phyloP scores from a whole-genome alignment of 1,139 yeast species.

The Debaryomycetaceae sp. region DNA sequence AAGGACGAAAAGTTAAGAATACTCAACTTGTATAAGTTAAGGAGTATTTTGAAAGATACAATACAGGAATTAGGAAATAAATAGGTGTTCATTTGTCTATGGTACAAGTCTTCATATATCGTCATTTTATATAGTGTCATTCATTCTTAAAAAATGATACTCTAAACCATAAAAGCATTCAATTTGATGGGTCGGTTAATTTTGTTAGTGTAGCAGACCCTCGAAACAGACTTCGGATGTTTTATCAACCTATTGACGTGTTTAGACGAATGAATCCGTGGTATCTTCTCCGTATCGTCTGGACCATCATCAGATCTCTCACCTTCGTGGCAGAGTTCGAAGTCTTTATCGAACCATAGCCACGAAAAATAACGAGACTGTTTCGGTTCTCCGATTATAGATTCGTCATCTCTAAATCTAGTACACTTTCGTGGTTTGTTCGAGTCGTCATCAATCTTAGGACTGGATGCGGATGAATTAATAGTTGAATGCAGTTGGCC shows the following conservation, averaged over 20 bases:
- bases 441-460: background rate
- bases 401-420: slow-evolving; percentile 17
- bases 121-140: background rate
- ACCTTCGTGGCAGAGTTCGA: slow-evolving; percentile 20
- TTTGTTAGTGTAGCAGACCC: slow-evolving; percentile 32
- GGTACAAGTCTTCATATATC: background rate
- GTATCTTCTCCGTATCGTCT: slow-evolving; percentile 3
- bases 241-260: slow-evolving; percentile 24
- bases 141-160: background rate
- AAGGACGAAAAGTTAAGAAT: slow-evolving; percentile 82
- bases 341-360: slow-evolving; percentile 39
- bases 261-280: slow-evolving; percentile 16
- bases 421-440: slow-evolving; percentile 1
- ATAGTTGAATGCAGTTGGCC: slow-evolving; percentile 9
- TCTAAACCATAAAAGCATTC: slow-evolving; percentile 28
- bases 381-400: slow-evolving; percentile 11
- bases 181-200: slow-evolving; percentile 19
- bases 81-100: background rate
- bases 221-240: slow-evolving; percentile 10
- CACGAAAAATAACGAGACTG: slow-evolving; percentile 21
- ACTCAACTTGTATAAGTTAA: slow-evolving; percentile 69
- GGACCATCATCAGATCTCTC: slow-evolving; percentile 21
- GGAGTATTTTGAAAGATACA: slow-evolving; percentile 59
- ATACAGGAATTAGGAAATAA: slow-evolving; percentile 35
- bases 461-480: slow-evolving; percentile 6